These are phyloP conservation scores for Porcisia hertigi DNA, from an alignment of 208 protist genomes.

Conservation along the genomic window DNA sequence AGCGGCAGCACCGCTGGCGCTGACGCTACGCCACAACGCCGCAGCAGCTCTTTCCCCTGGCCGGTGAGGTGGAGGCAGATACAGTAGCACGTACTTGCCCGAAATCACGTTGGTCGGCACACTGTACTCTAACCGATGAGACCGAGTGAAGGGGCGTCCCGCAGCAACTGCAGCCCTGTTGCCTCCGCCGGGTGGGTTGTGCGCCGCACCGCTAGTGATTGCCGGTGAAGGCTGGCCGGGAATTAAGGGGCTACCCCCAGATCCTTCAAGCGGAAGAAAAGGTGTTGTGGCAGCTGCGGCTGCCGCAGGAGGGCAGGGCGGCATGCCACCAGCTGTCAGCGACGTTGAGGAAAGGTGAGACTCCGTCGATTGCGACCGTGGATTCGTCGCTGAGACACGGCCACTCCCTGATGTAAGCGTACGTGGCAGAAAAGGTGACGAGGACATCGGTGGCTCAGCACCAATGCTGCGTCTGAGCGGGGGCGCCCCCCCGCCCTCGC, in stretches of 20 bases:
- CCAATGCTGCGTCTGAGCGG: background rate
- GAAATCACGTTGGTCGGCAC: constrained; percentile 49
- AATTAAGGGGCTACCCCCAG: constrained; percentile 17
- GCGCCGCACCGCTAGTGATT: background rate
- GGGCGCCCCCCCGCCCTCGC: background rate
- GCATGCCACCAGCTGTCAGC: constrained; percentile 3
- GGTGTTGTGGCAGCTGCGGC: background rate
- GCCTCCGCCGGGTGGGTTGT: background rate
- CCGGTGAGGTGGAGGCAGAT: constrained; percentile 39
- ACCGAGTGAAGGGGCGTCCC: background rate
- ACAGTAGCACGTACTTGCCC: constrained; percentile 75
- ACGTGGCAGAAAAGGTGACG: background rate
- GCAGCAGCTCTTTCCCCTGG: constrained; percentile 5
- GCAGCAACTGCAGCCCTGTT: background rate
- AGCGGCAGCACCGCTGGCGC: background rate
- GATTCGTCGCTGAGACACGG: background rate
- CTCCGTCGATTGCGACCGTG: background rate
- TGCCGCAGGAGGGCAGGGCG: background rate
- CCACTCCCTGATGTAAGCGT: background rate
- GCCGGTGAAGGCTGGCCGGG: constrained; percentile 9
- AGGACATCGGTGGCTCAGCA: background rate
- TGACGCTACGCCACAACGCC: constrained; percentile 16
- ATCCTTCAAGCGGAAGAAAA: constrained; percentile 6
- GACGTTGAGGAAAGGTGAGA: constrained; percentile 4
- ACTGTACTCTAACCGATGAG: constrained; percentile 37